Evolutionary conservation across 2,329 filamentous ascomycete species (phyloP).

Genomic region (Domatiomyces globalis): DNA sequence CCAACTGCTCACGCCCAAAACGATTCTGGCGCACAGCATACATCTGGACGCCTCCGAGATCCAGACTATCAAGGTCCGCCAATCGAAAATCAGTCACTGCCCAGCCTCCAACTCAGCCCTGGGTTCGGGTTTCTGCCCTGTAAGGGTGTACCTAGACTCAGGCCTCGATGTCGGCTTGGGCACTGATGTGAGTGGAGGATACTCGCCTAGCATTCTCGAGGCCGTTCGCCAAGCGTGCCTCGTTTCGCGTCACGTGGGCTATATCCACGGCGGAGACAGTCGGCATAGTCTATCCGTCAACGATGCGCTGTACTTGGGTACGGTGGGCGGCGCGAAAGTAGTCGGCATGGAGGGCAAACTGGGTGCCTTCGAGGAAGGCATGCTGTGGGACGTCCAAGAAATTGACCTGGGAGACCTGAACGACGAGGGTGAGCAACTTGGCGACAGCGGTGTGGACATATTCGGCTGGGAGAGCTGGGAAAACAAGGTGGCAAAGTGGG

Average conservation of each 20-base stretch:
- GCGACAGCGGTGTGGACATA: slow-evolving; percentile 59
- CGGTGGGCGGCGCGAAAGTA: slow-evolving; percentile 70
- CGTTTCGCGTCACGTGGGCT: slow-evolving; percentile 59
- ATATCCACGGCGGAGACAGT: slow-evolving; percentile 21
- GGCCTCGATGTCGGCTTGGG: slow-evolving; percentile 73
- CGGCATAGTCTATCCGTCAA: slow-evolving; percentile 42
- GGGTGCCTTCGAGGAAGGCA: slow-evolving; percentile 72
- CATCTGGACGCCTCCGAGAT: slow-evolving; percentile 58
- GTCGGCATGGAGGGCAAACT: slow-evolving; percentile 58
- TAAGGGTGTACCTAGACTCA: slow-evolving; percentile 58
- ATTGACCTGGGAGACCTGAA: slow-evolving; percentile 43
- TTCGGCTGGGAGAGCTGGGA: slow-evolving; percentile 89
- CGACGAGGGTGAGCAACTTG: slow-evolving; percentile 19
- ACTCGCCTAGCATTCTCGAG: slow-evolving; percentile 65
- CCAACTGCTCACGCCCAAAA: slow-evolving; percentile 55
- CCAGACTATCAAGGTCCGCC: slow-evolving; percentile 44
- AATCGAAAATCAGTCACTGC: slow-evolving; percentile 66
- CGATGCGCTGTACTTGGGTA: slow-evolving; percentile 76
- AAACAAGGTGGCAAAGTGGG: slow-evolving; percentile 81
- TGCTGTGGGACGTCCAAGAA: slow-evolving; percentile 83
- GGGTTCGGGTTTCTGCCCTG: slow-evolving; percentile 61
- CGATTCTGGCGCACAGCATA: slow-evolving; percentile 73
- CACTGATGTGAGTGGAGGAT: slow-evolving; percentile 83
- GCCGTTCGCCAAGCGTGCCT: slow-evolving; percentile 69
- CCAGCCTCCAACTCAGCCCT: slow-evolving; percentile 75